Conservation (phyloP, 2,329 filamentous ascomycete genomes). For the Phyllosticta ampelicida region DNA sequence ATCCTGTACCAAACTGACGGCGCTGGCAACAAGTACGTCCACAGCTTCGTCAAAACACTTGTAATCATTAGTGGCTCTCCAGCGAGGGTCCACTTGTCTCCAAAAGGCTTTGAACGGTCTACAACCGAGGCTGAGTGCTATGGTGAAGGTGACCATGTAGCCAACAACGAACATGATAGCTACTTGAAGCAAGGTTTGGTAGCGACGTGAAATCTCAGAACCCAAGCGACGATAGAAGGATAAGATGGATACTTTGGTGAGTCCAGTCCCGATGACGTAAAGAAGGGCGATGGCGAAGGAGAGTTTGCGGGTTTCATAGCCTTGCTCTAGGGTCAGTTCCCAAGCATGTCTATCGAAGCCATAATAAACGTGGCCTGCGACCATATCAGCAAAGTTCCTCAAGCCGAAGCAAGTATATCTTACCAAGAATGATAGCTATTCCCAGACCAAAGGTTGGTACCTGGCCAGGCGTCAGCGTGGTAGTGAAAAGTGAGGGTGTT, state of each 20-base stretch:
- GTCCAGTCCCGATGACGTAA: slow-evolving; percentile 20
- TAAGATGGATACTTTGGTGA: slow-evolving; percentile 26
- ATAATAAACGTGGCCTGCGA: neutral
- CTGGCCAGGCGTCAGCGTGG: neutral
- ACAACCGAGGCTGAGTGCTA: slow-evolving; percentile 28
- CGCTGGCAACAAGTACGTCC: slow-evolving; percentile 29
- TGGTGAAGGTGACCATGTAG: slow-evolving; percentile 29
- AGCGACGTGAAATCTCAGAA: slow-evolving; percentile 22
- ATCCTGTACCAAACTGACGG: slow-evolving; percentile 30
- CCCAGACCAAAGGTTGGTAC: neutral
- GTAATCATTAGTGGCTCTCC: slow-evolving; percentile 20
- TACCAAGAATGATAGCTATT: neutral
- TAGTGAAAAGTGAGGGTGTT: neutral
- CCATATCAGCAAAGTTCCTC: neutral
- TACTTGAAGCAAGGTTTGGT: slow-evolving; percentile 27
- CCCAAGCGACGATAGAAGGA: slow-evolving; percentile 35
- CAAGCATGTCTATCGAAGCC: slow-evolving; percentile 4
- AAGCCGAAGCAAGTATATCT: neutral
- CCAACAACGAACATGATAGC: slow-evolving; percentile 29
- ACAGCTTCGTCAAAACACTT: slow-evolving; percentile 29
- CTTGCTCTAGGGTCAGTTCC: neutral
- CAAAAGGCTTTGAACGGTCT: slow-evolving; percentile 32
- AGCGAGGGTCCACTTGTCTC: slow-evolving; percentile 25
- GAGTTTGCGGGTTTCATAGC: neutral
- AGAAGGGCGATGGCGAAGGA: slow-evolving; percentile 18